Base-by-base conservation (phyloP, 108 stramenopile species). In the Skeletonema costatum region DNA sequence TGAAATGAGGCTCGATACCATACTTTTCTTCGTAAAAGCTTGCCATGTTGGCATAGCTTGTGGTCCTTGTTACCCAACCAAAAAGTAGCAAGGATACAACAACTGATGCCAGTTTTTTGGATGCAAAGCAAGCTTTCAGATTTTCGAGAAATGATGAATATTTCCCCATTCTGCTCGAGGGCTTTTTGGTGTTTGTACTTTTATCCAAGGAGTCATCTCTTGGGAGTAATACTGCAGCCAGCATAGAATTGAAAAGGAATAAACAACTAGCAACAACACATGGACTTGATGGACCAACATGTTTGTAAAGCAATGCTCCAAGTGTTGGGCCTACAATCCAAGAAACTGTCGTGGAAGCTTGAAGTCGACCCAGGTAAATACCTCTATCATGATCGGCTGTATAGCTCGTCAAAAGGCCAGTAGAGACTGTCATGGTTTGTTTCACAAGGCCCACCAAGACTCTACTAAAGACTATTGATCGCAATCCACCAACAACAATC, bases 341-440 rank as follows among this genome's bases (percentile, higher is more conserved):
- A 17, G 91, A 87, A 62, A 83, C 82, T 25, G 88, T 90, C 12
- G 83, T 68, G 29, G 82, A 78, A 25, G 93, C 91, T 38, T 73
- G 70, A 21, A 92, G 68, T 16, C 90, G 75, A 13, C 89, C 92
- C 87, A 93, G 84, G 48, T 80, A 76, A 35, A 80, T 68, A 3
- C 90, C 77, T 58, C 92, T 70, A 56, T 77, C 74, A 10, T 86
- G 79, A 17, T 64, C 29, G 16, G 88, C 77, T 10, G 91, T 92
- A 53, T 78, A 82, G 46, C 73, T 63, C 10, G 90, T 84, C 69
- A 98, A 69, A 64, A 98, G 71, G 16, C 94, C 88, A 8, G 93
- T 97, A 10, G 91, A 89, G n/a, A 96, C 87, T 11, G 95, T 98
- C 92, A 93, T 92, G 32, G 96, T 97, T 78, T 98, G 97, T 73